Percentiles rank a stretch among this genome's conserved stretches.
phyloP scores from a whole-genome alignment of 139 green algal genomes.

The Chlamydomonas sp. region DNA sequence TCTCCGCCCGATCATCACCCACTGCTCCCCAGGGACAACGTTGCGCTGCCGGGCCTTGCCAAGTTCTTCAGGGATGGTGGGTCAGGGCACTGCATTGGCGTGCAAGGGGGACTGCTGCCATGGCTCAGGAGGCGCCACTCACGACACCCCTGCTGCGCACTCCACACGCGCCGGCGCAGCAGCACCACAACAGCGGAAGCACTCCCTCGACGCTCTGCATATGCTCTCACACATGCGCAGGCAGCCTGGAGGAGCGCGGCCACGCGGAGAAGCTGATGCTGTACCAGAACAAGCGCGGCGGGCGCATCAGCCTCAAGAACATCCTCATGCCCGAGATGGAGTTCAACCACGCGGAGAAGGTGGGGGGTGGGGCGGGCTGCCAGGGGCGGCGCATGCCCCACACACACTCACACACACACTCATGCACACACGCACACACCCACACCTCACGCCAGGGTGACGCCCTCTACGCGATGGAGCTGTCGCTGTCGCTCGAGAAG shows the following conservation, averaged over 20 bases:
- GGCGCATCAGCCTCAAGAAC: slow-evolving; percentile 73
- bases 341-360: slow-evolving; percentile 49
- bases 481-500: slow-evolving; percentile 90
- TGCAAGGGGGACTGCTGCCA: background rate
- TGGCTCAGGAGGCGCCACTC: background rate
- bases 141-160: too few species aligned
- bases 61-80: slow-evolving; percentile 54
- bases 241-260: slow-evolving; percentile 71
- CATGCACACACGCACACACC: too few species aligned
- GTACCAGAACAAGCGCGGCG: slow-evolving; percentile 79
- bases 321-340: slow-evolving; percentile 80
- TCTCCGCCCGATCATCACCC: too few species aligned
- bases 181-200: background rate
- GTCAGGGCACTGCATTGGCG: background rate
- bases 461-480: slow-evolving; percentile 92
- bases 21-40: slow-evolving; percentile 86
- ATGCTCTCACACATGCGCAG: too few species aligned
- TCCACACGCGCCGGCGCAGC: too few species aligned
- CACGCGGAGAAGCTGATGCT: slow-evolving; percentile 91
- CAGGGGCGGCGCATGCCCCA: too few species aligned
- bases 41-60: slow-evolving; percentile 84
- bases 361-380: too few species aligned
- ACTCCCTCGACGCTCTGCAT: too few species aligned
- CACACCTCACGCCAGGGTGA: too few species aligned
- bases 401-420: too few species aligned